Evolutionary conservation across 805 yeast genomes (phyloP), one percentile per base, ranked within the genome.

Genomic region (Candida golubevii): DNA sequence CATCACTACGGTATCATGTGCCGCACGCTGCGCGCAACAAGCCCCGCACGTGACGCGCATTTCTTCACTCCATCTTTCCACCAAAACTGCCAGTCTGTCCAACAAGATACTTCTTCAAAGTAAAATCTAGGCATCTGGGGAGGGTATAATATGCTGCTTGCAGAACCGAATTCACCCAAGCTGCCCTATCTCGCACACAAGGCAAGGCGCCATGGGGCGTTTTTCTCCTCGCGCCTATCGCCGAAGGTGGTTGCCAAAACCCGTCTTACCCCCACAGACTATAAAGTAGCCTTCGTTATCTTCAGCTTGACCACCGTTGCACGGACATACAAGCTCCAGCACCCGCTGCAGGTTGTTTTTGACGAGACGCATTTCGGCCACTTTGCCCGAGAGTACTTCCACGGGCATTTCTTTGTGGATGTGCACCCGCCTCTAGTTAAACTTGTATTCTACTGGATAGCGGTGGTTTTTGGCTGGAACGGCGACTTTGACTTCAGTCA

Each of bases 391-490:
- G 65, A 71, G 32, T 80, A 80, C 61, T 71, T 72, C 50, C 67
- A 67, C 41, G 86, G 87, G 23, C 69, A 74, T 34, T 83, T 79
- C 59, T 83, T 82, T 62, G 68, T 83, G 54, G 89, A 83, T 55
- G 82, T 82, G 26, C 84, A 83, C 50, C 90, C 91, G 9, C 90
- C 91, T 5, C 65, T 85, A 41, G 82, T 77, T 33, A 80, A 82
- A 52, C 63, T 85, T 62, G 60, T 81, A 10, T 81, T 74, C 54
- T 79, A 78, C 28, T 69, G 75, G 42, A 66, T 82, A 7, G 82
- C 82, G 2, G 62, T 67, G 48, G 33, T 78, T 13, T 71, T 70
- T 31, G 82, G 83, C 5, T 80, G 75, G 65, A 71, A 79, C 50
- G 86, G 71, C 11, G 47, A 58, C 35, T 61, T 59, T 42, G 54